Evolutionary conservation across 768 basidiomycete species (phyloP).

Genomic region (Boletus tylopilopsis): DNA sequence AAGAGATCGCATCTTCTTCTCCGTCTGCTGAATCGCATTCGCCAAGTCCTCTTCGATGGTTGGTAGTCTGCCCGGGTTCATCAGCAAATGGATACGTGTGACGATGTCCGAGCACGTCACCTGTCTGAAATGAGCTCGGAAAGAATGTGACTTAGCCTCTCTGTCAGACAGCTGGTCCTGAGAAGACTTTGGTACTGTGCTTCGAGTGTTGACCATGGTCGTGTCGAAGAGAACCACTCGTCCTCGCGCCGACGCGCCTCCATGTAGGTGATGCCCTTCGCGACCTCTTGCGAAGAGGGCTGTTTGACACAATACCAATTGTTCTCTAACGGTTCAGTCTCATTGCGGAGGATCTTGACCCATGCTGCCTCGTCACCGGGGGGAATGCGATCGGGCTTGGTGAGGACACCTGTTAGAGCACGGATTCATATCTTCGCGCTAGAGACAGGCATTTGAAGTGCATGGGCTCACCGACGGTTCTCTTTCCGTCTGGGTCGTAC

Average conservation of each 20-base stretch:
- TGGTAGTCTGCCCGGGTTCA: constrained; percentile 45
- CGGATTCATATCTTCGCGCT: not conserved
- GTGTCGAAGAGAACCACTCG: constrained; percentile 49
- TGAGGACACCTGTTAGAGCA: constrained; percentile 36
- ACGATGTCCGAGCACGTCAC: constrained; percentile 32
- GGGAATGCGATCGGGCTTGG: constrained; percentile 63
- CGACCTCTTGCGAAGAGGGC: constrained; percentile 26
- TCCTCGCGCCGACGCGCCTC: constrained; percentile 56
- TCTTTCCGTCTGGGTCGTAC: constrained; percentile 56
- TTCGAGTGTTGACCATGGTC: constrained; percentile 57
- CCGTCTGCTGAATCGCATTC: constrained; percentile 38
- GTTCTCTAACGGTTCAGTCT: constrained; percentile 32
- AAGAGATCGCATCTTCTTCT: constrained; percentile 28
- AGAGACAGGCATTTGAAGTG: constrained; percentile 40
- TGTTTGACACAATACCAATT: constrained; percentile 41
- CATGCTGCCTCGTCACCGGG: constrained; percentile 35
- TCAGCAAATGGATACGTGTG: not conserved
- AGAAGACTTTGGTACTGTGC: constrained; percentile 47
- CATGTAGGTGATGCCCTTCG: constrained; percentile 42
- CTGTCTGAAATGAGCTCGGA: constrained; percentile 60
- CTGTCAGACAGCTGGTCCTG: constrained; percentile 53
- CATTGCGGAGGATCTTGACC: constrained; percentile 55
- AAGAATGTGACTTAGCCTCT: constrained; percentile 54
- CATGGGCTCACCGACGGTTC: constrained; percentile 59
- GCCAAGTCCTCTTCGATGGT: constrained; percentile 58